Conservation (phyloP, 2,329 filamentous ascomycete genomes). For the Parascedosporium putredinis region DNA sequence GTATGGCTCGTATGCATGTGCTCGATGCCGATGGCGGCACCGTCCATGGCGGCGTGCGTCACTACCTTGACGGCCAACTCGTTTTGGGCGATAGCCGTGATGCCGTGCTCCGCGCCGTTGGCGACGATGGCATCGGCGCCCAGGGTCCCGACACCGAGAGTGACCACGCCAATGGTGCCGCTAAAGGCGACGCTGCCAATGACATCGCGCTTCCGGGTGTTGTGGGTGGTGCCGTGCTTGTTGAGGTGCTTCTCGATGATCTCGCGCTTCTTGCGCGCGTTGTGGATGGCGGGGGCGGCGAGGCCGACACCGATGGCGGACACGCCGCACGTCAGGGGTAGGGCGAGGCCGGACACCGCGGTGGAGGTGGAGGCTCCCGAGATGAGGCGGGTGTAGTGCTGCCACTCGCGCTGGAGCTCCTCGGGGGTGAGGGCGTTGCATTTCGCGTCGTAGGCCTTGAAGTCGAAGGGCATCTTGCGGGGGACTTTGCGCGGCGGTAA, state of each 20-base stretch:
- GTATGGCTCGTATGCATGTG: constrained; percentile 23
- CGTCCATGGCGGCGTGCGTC: constrained; percentile 25
- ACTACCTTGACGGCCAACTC: constrained; percentile 25
- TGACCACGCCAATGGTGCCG: constrained; percentile 24
- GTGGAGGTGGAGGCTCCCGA: constrained; percentile 28
- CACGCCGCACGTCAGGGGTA: constrained; percentile 27
- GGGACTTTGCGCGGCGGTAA: not conserved
- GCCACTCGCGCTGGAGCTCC: constrained; percentile 29
- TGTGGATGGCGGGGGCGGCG: constrained; percentile 28
- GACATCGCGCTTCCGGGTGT: constrained; percentile 29
- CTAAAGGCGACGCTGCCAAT: constrained; percentile 27
- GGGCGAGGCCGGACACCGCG: constrained; percentile 26
- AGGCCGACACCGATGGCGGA: constrained; percentile 28
- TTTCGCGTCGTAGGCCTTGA: constrained; percentile 27
- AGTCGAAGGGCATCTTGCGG: constrained; percentile 27
- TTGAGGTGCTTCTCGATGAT: constrained; percentile 29
- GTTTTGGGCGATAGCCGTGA: constrained; percentile 17
- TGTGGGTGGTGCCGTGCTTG: constrained; percentile 21
- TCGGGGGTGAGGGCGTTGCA: constrained; percentile 25
- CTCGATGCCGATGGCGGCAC: constrained; percentile 23
- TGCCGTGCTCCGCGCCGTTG: constrained; percentile 24
- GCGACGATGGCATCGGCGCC: constrained; percentile 25
- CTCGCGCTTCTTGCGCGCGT: constrained; percentile 29
- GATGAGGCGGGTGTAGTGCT: constrained; percentile 31
- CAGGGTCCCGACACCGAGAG: constrained; percentile 23